Conservation (phyloP, 352 stramenopile species). For the Phytopythium aichiense region DNA sequence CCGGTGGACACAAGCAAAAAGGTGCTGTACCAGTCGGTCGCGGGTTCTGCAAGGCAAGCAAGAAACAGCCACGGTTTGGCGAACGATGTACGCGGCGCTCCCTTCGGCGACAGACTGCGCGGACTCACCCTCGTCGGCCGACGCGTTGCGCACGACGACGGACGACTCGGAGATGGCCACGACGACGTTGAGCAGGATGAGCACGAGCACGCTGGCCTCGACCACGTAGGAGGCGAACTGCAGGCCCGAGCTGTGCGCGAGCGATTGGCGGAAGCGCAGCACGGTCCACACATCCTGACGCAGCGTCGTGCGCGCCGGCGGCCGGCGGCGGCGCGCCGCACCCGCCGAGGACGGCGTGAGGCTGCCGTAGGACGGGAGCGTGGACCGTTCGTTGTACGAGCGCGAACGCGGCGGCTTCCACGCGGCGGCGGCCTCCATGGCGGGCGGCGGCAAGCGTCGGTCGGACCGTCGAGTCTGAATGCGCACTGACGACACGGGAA, state of each 20-base stretch:
- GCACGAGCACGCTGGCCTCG: conserved; percentile 42
- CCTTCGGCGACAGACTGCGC: too few relatives aligned
- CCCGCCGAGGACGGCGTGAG: conserved; percentile 17
- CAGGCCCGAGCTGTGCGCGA: conserved; percentile 35
- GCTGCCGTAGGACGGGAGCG: conserved; percentile 10
- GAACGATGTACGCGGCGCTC: too few relatives aligned
- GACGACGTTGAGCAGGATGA: conserved; percentile 61
- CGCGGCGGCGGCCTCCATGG: conserved; percentile 1
- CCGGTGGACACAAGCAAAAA: conserved; percentile 53
- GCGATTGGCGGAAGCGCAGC: conserved; percentile 48
- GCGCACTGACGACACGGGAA: not conserved
- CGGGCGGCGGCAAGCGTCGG: too few relatives aligned
- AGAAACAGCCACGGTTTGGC: too few relatives aligned
- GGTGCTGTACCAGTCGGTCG: conserved; percentile 33
- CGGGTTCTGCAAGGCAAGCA: not conserved
- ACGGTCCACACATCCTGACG: conserved; percentile 54
- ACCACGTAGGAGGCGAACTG: conserved; percentile 51
- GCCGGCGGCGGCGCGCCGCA: conserved; percentile 9
- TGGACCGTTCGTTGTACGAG: conserved; percentile 27
- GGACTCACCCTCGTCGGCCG: not conserved
- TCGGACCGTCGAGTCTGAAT: not conserved
- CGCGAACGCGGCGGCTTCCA: conserved; percentile 11
- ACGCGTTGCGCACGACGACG: conserved; percentile 12
- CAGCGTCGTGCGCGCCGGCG: conserved; percentile 13
- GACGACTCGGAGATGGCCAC: conserved; percentile 48